Conservation (phyloP, 2,329 filamentous ascomycete genomes). For the Exophiala sp. region DNA sequence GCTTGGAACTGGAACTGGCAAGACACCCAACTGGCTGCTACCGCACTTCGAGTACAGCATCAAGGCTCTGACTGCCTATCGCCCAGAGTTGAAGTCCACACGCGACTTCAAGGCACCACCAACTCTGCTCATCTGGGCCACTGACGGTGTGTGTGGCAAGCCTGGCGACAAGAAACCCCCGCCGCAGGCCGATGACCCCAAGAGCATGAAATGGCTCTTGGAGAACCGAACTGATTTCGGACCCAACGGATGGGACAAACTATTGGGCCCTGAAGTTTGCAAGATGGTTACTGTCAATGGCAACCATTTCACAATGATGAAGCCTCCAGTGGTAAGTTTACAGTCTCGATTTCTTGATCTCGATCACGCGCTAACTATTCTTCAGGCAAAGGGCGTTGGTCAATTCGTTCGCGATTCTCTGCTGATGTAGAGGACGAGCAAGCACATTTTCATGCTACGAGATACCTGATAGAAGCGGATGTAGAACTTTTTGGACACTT, state of each 20-base stretch:
- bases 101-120: constrained; percentile 38
- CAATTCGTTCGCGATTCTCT: constrained; percentile 28
- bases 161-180: constrained; percentile 40
- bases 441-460: not conserved
- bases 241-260: constrained; percentile 46
- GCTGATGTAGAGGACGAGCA: constrained; percentile 7
- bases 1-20: constrained; percentile 44
- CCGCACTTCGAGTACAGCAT: constrained; percentile 52
- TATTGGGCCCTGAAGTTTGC: constrained; percentile 40
- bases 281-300: constrained; percentile 33
- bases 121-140: constrained; percentile 47
- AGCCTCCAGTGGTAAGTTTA: constrained; percentile 31
- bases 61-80: constrained; percentile 46
- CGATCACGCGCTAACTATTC: constrained; percentile 12
- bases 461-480: constrained; percentile 16
- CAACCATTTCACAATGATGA: constrained; percentile 44
- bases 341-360: not conserved
- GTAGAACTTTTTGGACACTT: constrained; percentile 10
- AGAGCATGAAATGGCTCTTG: constrained; percentile 49
- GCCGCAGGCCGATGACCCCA: constrained; percentile 42
- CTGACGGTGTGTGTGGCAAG: constrained; percentile 46
- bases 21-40: constrained; percentile 48
- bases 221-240: constrained; percentile 48
- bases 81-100: constrained; percentile 28
- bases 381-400: constrained; percentile 28